Percentiles rank a stretch among this genome's conserved stretches.
phyloP scores from a whole-genome alignment of 768 basidiomycete genomes.

The Exidia glandulosa region DNA sequence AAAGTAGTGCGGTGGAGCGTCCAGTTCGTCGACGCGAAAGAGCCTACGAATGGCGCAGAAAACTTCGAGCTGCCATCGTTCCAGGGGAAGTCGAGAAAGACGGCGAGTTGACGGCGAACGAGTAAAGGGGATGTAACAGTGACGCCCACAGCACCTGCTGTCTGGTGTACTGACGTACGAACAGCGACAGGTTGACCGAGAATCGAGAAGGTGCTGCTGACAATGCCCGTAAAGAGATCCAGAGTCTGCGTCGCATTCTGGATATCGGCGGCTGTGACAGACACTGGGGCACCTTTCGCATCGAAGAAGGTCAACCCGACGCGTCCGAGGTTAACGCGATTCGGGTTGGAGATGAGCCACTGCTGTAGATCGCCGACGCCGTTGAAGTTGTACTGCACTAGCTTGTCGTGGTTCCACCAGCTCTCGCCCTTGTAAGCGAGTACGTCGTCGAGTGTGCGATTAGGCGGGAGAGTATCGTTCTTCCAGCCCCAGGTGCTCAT shows the following conservation, averaged over 20 bases:
- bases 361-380: constrained; percentile 34
- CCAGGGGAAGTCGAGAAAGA: constrained; percentile 53
- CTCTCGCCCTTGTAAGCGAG: constrained; percentile 37
- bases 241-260: constrained; percentile 27
- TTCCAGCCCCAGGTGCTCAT: constrained; percentile 52
- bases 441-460: constrained; percentile 31
- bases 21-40: constrained; percentile 24
- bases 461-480: constrained; percentile 40
- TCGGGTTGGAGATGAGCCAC: constrained; percentile 49
- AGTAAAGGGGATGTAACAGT: constrained; percentile 31
- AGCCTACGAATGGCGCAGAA: constrained; percentile 46
- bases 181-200: constrained; percentile 27
- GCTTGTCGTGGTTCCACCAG: constrained; percentile 39
- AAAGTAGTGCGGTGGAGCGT: constrained; percentile 38
- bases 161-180: constrained; percentile 28
- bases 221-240: constrained; percentile 45
- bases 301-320: constrained; percentile 36
- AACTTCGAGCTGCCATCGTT: constrained; percentile 47
- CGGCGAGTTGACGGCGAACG: constrained; percentile 25
- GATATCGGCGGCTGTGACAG: constrained; percentile 30
- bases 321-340: constrained; percentile 43
- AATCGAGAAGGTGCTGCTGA: constrained; percentile 35
- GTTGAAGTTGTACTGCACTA: constrained; percentile 41
- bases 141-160: constrained; percentile 30
- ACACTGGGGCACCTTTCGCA: constrained; percentile 13